Percentiles rank a stretch among this genome's conserved stretches.
Evolutionary conservation across 2,329 filamentous ascomycete species (phyloP).

Genomic region (Penicillium sp.): DNA sequence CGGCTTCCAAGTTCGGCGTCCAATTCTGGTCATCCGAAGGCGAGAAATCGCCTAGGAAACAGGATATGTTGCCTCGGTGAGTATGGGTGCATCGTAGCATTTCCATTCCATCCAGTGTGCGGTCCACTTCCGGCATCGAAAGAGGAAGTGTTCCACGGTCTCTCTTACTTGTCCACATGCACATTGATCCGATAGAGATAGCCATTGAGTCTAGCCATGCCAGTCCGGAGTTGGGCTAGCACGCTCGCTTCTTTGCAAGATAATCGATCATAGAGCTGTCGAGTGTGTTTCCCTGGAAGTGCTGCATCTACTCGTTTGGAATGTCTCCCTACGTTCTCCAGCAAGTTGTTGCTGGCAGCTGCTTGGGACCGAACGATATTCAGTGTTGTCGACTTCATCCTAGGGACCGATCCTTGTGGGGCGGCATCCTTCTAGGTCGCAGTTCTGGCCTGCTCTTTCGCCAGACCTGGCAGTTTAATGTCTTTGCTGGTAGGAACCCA

Average conservation of each 20-base stretch:
- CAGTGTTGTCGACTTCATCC: slow-evolving; percentile 24
- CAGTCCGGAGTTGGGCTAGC: slow-evolving; percentile 24
- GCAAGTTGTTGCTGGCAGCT: slow-evolving; percentile 12
- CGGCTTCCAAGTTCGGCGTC: slow-evolving; percentile 25
- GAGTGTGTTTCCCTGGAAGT: slow-evolving; percentile 26
- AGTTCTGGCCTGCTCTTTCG: slow-evolving; percentile 19
- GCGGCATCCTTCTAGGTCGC: slow-evolving; percentile 16
- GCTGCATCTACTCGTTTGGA: slow-evolving; percentile 21
- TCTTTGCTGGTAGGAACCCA: slow-evolving; percentile 15
- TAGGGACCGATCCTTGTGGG: slow-evolving; percentile 8
- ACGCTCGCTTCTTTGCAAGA: slow-evolving; percentile 26
- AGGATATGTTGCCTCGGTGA: slow-evolving; percentile 22
- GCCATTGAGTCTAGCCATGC: slow-evolving; percentile 28
- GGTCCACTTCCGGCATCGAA: slow-evolving; percentile 20
- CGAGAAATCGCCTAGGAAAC: slow-evolving; percentile 24
- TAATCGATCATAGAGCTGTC: slow-evolving; percentile 18
- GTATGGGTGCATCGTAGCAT: slow-evolving; percentile 20
- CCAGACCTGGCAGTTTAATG: slow-evolving; percentile 14
- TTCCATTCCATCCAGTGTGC: slow-evolving; percentile 14
- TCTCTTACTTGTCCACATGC: slow-evolving; percentile 12
- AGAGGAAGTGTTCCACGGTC: slow-evolving; percentile 12
- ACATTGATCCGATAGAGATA: slow-evolving; percentile 17
- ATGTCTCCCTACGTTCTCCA: slow-evolving; percentile 20
- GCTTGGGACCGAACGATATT: slow-evolving; percentile 19
- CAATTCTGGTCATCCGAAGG: slow-evolving; percentile 19